Evolutionary conservation across 768 basidiomycete species (phyloP), one percentile per base, ranked within the genome.

Genomic region (Guyanaporus albipodus): DNA sequence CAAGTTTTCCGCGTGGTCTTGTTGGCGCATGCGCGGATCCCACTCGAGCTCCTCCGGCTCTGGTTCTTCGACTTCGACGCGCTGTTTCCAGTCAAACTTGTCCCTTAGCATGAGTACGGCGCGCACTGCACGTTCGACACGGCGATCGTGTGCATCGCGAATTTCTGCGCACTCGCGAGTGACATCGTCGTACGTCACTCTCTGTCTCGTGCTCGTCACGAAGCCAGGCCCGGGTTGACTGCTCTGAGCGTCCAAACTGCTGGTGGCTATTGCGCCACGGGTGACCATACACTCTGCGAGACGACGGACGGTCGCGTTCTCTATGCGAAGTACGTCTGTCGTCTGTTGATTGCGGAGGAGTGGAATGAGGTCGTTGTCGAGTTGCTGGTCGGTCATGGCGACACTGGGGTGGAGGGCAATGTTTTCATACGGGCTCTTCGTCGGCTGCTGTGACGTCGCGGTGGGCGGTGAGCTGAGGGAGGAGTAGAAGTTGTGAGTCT

Each of bases 281-380:
- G 82, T 80, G 47, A 56, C 62, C 79, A 87, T 83, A 48, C 82
- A 79, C 42, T 82, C 80, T 1, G 82, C 72, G 35, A 91, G 72
- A 18, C 84, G 73, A 29, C 82, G 76, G 4, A 91, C 88, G 11
- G 81, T 81, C 10, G 80, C 83, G 49, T 77, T 84, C 61, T 91
- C 90, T 58, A 76, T 70, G 38, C 73, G 73, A 33, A 90, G 68
- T 8, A 92, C 87, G 49, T 88, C 85, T 0, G 78, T 79, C 2
- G 86, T 90, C 64, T 89, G 89, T 55, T 84, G 83, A 42, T 85
- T 91, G 34, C 87, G 80, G 51, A 92, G 67, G 23, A 91, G 73
- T 0, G 84, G 82, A 19, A 81, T 82, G 29, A 91, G 74, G 46
- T 85, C 83, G 49, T 76, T 77, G 66, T 91, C 89, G 38, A 89